Percentiles rank a stretch among this genome's conserved stretches.
Conservation (phyloP, 176 grass and related monocot genomes). For the Avena eriantha region DNA sequence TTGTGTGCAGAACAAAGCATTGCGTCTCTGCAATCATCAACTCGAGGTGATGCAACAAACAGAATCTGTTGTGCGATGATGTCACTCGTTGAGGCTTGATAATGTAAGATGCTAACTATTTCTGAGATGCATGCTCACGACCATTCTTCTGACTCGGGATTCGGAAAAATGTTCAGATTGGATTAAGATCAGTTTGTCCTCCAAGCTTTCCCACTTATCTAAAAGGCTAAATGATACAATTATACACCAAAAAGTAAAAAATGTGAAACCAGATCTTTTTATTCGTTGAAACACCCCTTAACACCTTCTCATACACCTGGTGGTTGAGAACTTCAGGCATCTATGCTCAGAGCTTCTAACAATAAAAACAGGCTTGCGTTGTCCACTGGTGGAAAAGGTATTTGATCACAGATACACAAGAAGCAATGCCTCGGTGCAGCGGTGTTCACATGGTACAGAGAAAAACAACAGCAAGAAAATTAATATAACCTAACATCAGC, state of each 20-base stretch:
- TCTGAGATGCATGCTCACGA: background rate
- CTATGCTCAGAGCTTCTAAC: conserved; percentile 13
- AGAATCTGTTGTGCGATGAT: background rate
- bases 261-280: background rate
- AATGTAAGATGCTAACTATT: background rate
- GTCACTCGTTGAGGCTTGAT: background rate
- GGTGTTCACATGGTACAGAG: conserved; percentile 43
- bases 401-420: conserved; percentile 31
- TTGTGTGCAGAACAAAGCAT: background rate
- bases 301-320: background rate
- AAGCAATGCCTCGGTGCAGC: conserved; percentile 34
- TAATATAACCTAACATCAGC: conserved; percentile 46
- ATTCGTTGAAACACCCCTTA: background rate
- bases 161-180: background rate
- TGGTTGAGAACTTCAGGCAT: background rate
- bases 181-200: background rate
- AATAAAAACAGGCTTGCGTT: conserved; percentile 7
- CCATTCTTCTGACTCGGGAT: background rate
- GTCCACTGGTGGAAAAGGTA: background rate
- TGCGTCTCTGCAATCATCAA: background rate
- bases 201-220: background rate
- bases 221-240: background rate
- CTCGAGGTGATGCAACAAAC: background rate
- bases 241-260: background rate
- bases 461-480: background rate